A percentile compares a stretch with the other conserved stretches of the same genome.
These are phyloP conservation scores for Trichoderma gamsii DNA, from an alignment of 495 filamentous ascomycete species.

Conservation along the genomic window DNA sequence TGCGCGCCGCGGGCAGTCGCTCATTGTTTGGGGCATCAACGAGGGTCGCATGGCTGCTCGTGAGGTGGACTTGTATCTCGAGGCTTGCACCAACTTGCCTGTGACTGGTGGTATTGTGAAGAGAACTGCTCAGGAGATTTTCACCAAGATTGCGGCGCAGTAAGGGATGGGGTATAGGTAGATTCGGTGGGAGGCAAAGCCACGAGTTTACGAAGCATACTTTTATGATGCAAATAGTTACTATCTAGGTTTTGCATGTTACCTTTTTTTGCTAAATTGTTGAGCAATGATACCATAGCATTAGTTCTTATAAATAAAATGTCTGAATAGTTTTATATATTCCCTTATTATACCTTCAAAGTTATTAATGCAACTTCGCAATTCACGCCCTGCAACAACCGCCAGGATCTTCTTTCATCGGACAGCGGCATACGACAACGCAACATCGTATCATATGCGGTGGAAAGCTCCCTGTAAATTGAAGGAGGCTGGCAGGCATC, in stretches of 20 bases:
- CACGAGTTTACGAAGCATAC: background rate
- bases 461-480: no score
- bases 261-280: no score
- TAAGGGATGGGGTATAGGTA: background rate
- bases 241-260: no score
- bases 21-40: constrained; percentile 99
- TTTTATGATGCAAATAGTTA: background rate
- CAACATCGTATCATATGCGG: no score
- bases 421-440: no score
- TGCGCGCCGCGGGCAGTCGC: constrained; percentile 89
- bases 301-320: background rate
- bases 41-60: constrained; percentile 92
- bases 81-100: constrained; percentile 72
- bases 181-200: no score
- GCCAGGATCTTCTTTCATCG: no score
- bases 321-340: no score
- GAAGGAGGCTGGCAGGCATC: no score
- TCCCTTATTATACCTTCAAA: no score
- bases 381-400: no score
- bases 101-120: constrained; percentile 94
- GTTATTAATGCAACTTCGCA: no score
- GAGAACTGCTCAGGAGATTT: constrained; percentile 64
- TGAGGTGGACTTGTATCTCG: constrained; percentile 88
- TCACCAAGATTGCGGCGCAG: constrained; percentile 26
- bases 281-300: background rate